These are phyloP conservation scores for Nannochloropsis salina DNA, from an alignment of 108 stramenopile genomes.

Conservation along the genomic window DNA sequence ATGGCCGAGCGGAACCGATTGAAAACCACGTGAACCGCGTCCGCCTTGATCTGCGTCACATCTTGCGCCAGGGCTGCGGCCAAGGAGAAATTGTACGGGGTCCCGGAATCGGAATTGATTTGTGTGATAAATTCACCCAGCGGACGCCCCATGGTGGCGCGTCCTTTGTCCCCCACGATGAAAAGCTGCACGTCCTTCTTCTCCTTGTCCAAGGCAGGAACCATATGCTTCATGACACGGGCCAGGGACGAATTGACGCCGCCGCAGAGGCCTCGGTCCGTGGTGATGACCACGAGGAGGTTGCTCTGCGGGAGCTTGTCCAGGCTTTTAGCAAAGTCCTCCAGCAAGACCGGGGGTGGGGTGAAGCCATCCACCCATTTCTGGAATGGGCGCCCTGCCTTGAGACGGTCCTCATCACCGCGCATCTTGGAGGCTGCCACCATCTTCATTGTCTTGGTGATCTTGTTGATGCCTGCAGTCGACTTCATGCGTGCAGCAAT, in stretches of 20 bases:
- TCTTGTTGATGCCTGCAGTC: conserved; percentile 97
- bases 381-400: conserved; percentile 56
- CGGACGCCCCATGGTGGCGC: conserved; percentile 74
- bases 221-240: conserved; percentile 62
- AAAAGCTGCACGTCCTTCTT: conserved; percentile 81
- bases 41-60: conserved; percentile 26
- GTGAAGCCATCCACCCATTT: conserved; percentile 39
- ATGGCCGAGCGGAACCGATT: conserved; percentile 54
- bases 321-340: conserved; percentile 32
- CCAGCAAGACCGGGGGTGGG: conserved; percentile 22
- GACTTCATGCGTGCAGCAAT: conserved; percentile 74
- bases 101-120: conserved; percentile 33
- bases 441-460: conserved; percentile 99
- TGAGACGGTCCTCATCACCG: conserved; percentile 79
- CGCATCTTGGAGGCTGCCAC: conserved; percentile 99
- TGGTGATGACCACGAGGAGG: conserved; percentile 81
- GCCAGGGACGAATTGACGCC: conserved; percentile 85
- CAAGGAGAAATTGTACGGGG: conserved; percentile 36
- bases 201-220: conserved; percentile 58
- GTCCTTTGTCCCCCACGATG: conserved; percentile 96
- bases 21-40: conserved; percentile 48
- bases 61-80: conserved; percentile 26
- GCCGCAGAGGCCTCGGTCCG: conserved; percentile 98
- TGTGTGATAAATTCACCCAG: conserved; percentile 61
- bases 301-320: conserved; percentile 57